Evolutionary conservation across 768 basidiomycete species (phyloP), one percentile per base, ranked within the genome.

Genomic region (Mycena rosella): DNA sequence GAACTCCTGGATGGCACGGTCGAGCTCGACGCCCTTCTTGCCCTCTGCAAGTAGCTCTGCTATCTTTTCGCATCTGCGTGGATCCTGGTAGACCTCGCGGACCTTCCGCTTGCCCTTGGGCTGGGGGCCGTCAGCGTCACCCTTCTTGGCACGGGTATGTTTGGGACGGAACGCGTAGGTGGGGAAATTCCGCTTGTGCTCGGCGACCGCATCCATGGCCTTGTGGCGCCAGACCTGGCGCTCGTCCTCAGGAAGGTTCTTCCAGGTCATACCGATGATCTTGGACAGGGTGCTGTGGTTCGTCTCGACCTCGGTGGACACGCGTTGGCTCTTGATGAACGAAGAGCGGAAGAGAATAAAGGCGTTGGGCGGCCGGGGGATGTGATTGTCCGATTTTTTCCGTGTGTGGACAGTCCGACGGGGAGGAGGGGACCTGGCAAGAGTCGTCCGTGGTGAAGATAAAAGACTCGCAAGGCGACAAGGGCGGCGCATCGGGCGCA

Each of bases 181-280:
- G 24, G 93, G 92, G 80, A 87, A 93, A 78, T 86, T 87, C 72
- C 86, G 88, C 78, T 88, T 89, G 77, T 94, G 92, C 71, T 92
- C 92, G 52, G 89, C 91, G 53, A 88, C 86, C 0, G 90, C 91
- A 45, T 83, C 81, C 81, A 89, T 90, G 20, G 93, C 93, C 78
- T 92, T 92, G 57, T 81, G 80, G 72, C 93, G 89, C 93, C 93
- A 95, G 54, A 86, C 74, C 75, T 85, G 80, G 26, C 86, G 83
- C 72, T 89, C 87, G 17, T 86, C 85, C 54, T 83, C 80, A 7
- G 87, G 81, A 70, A 89, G 83, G 57, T 85, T 87, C 76, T 87
- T 85, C 88, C 88, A 89, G 36, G 87, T 88, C 70, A 87, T 78
- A 45, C 88, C 88, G 54, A 88, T 86, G 75, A 88, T 88, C 84